These are phyloP conservation scores for Termitomyces sp. DNA, from an alignment of 768 basidiomycete genomes.

Conservation along the genomic window DNA sequence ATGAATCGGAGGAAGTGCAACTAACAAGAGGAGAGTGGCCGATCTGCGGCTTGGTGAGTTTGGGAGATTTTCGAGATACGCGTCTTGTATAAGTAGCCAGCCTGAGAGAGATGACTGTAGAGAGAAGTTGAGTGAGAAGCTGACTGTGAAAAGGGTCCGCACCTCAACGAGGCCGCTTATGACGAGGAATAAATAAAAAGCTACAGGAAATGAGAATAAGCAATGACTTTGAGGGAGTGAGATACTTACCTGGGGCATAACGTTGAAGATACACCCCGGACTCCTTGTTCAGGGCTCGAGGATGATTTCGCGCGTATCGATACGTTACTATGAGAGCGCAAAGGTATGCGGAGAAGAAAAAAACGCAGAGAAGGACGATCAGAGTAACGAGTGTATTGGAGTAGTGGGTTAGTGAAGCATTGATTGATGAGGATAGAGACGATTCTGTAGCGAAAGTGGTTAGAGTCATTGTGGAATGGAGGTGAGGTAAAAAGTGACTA, in stretches of 20 bases:
- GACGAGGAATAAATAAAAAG: constrained; percentile 47
- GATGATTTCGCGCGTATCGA: constrained; percentile 38
- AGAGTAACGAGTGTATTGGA: constrained; percentile 5
- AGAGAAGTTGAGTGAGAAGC: neutral
- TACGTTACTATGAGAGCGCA: constrained; percentile 45
- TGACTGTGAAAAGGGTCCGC: neutral
- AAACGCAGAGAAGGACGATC: constrained; percentile 17
- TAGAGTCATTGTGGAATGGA: neutral
- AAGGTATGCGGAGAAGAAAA: constrained; percentile 38
- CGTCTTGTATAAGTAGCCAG: constrained; percentile 57
- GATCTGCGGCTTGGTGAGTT: constrained; percentile 37
- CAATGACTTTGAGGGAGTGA: neutral
- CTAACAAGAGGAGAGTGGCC: constrained; percentile 45
- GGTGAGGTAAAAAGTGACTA: too few relatives aligned
- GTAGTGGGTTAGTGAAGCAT: neutral
- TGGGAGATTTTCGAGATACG: constrained; percentile 47
- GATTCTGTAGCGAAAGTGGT: neutral
- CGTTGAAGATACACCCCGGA: constrained; percentile 40
- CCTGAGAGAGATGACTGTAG: constrained; percentile 46
- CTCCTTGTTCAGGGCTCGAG: constrained; percentile 44
- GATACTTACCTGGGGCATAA: constrained; percentile 46
- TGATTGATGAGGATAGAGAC: neutral
- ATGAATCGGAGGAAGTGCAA: neutral
- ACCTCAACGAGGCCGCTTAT: constrained; percentile 45
- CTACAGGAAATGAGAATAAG: neutral